Base-by-base conservation (phyloP, 78 protist species). In the slime mould (Dictyostelium discoideum) region DNA sequence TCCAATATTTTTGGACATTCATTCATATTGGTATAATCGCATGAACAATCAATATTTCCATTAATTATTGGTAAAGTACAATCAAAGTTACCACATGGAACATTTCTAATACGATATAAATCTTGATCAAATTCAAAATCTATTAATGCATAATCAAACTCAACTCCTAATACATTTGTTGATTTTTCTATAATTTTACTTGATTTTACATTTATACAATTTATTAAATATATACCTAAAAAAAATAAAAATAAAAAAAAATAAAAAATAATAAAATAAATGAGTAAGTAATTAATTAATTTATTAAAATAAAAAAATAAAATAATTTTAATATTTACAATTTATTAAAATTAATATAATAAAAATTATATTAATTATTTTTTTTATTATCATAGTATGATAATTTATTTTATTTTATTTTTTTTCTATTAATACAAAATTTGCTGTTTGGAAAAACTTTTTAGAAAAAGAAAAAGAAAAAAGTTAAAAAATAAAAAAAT, bases 101-200 rank as follows among this genome's bases (percentile, higher is more conserved):
- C 74, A 22, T 57, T 26, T 54, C 60, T 57, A n/a, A 54, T 4
- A 5, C 39, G 39, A 46, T 90, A 90, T 16, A 90, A 48, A 10
- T 80, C 89, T 48, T 46, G 72, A 14, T 90, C 95, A 74, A 90
- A 90, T 20, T 32, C 65, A 1, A 90, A 40, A 46, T 90, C 95
- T 67, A 90, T 82, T 24, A 90, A 67, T 20, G 95, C 95, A 90
- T 81, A 90, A 54, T 72, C 37, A 57, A 90, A 67, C 3, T 90
- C 88, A 2, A 50, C 48, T 32, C 95, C 88, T 14, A 90, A 63
- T 1, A 72, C 88, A 72, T 80, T 90, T 26, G 88, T 90, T 44
- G 50, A 60, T 44, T 90, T 90, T 39, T 72, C 72, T 2, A 16
- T 26, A 20, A 90, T 82, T 22, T 29, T 72, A 37, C 65, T 57